Percentiles rank a stretch among this genome's conserved stretches.
Evolutionary conservation across 179 eudicot genomes (phyloP).

Genomic region (Corrigiola litoralis): DNA sequence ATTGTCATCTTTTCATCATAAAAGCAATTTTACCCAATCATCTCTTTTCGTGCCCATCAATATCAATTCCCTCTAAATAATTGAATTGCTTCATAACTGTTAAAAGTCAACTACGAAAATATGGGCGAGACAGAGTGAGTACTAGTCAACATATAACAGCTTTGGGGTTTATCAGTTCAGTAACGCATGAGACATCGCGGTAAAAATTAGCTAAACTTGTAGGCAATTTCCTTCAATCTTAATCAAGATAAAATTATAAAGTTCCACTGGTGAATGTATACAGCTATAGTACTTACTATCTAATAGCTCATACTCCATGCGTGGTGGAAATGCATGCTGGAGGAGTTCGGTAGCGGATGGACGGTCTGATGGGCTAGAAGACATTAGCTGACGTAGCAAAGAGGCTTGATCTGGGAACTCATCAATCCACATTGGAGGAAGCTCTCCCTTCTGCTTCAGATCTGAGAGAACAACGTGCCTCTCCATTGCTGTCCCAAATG

Average conservation of each 20-base stretch:
- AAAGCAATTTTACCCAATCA: no score
- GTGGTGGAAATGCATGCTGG: slow-evolving; percentile 90
- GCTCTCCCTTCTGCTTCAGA: slow-evolving; percentile 74
- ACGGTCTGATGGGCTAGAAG: slow-evolving; percentile 87
- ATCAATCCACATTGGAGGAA: slow-evolving; percentile 72
- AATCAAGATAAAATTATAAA: background rate
- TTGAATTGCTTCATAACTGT: no score
- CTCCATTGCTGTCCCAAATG: slow-evolving; percentile 95
- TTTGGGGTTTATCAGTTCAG: no score
- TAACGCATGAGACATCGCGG: no score
- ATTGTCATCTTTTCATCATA: no score
- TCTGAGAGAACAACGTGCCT: slow-evolving; percentile 85
- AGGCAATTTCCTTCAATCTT: background rate
- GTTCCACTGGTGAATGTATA: background rate
- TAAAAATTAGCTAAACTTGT: background rate
- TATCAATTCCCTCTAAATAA: no score
- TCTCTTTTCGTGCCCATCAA: no score
- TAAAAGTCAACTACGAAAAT: no score
- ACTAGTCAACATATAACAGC: no score
- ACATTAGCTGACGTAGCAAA: slow-evolving; percentile 61
- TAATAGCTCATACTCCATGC: slow-evolving; percentile 83
- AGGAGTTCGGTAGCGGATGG: slow-evolving; percentile 92
- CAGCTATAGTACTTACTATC: slow-evolving; percentile 58
- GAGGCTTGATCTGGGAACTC: slow-evolving; percentile 88
- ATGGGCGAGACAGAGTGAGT: no score